phyloP scores from a whole-genome alignment of 345 rosid genomes.

The Eucalyptus sp. region DNA sequence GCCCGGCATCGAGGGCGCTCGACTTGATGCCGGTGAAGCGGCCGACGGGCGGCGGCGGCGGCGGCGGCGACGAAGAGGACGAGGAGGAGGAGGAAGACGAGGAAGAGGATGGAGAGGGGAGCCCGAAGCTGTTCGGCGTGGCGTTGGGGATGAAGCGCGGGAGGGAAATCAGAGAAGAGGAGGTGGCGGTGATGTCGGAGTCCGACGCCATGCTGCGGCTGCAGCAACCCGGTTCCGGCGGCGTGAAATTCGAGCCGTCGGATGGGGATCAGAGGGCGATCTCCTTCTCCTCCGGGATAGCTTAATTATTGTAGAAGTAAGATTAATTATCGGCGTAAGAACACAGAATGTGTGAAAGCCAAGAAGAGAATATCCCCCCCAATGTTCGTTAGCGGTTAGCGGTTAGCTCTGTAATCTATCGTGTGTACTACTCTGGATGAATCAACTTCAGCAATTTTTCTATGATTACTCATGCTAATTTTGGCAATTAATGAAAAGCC shows the following conservation, averaged over 20 bases:
- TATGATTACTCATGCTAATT: neutral
- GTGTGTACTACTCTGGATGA: neutral
- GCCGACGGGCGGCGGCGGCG: neutral
- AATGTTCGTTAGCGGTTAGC: neutral
- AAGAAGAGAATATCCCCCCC: neutral
- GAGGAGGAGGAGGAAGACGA: neutral
- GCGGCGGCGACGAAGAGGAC: neutral
- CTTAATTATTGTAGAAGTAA: neutral
- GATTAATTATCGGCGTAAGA: neutral
- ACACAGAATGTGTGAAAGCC: neutral
- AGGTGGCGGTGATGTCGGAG: constrained; percentile 1
- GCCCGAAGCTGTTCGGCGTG: constrained; percentile 60
- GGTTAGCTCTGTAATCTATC: neutral
- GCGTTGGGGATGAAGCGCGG: constrained; percentile 51
- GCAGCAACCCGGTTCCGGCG: constrained; percentile 11
- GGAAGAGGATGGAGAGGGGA: constrained; percentile 6
- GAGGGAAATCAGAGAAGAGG: constrained; percentile 4
- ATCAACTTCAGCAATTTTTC: neutral
- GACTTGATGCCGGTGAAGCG: constrained; percentile 19
- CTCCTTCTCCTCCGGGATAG: neutral
- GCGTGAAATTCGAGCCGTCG: constrained; percentile 25
- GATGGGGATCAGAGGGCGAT: constrained; percentile 8
- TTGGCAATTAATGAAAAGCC: neutral
- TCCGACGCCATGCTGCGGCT: constrained; percentile 4
- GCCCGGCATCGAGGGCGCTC: constrained; percentile 4